Evolutionary conservation across 495 filamentous ascomycete species (phyloP), one percentile per base, ranked within the genome.

Genomic region (Parachaetomium inaequale): DNA sequence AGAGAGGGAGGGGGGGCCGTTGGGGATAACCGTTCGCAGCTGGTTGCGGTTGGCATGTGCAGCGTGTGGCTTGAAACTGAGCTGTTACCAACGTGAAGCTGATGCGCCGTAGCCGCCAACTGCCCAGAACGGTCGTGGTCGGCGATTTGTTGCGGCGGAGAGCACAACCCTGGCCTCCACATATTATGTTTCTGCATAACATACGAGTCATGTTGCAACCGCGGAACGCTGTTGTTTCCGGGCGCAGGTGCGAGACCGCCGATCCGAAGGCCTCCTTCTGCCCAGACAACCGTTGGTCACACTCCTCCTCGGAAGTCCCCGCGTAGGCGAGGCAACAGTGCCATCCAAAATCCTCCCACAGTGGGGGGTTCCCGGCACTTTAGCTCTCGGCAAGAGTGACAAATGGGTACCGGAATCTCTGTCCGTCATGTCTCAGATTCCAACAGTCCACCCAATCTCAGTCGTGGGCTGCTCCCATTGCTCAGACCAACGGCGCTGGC

Each of bases 91-190:
- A 32, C 49, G 3, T n/a, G 49, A 21, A 21, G 50, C 3, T 4
- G 50, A 40, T 21, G 51, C 51, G 51, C 51, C 32, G 31, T 54
- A 38, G 51, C 51, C 51, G 51, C 51, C 51, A 47, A 2, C n/a
- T 47, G 43, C n/a, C n/a, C n/a, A n/a, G n/a, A n/a, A n/a, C n/a
- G n/a, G n/a, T n/a, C n/a, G n/a, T n/a, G n/a, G n/a, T n/a, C n/a
- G n/a, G n/a, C n/a, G n/a, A n/a, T n/a, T 25, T 47, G n/a, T 47
- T 23, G 43, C 5, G 38, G 38, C 15, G 5, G 38, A 3, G 38
- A 40, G 2, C 38, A 15, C 38, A 40, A 40, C 38, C 38, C 38
- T 8, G 12, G 2, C 12, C 38, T 47, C 21, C n/a, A n/a, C n/a
- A 25, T 25, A 17, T 25, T 23, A 17, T 47, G 43, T 12, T 25